These are phyloP conservation scores for Agaricus subrufescens DNA, from an alignment of 768 basidiomycete species.

Conservation along the genomic window DNA sequence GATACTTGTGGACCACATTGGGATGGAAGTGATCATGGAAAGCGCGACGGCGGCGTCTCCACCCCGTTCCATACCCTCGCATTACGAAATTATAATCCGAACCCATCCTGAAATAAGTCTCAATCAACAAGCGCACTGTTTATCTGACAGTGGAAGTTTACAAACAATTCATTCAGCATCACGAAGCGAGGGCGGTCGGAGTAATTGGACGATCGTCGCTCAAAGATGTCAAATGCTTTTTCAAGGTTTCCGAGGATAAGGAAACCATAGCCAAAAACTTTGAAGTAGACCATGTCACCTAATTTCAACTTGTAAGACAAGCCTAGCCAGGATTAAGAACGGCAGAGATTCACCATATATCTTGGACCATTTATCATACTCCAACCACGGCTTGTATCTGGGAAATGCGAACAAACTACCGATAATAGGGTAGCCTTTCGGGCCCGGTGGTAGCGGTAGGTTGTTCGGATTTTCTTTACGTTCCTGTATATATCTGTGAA, in stretches of 20 bases:
- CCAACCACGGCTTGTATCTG: not conserved
- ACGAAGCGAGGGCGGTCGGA: not conserved
- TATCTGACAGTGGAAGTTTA: not conserved
- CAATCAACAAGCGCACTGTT: not conserved
- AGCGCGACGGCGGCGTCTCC: slow-evolving; percentile 6
- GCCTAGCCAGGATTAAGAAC: too few species aligned
- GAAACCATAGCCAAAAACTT: slow-evolving; percentile 10
- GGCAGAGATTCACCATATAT: not conserved
- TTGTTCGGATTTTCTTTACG: not conserved
- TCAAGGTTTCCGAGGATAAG: slow-evolving; percentile 4
- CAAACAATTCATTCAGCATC: slow-evolving; percentile 7
- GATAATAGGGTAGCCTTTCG: slow-evolving; percentile 5
- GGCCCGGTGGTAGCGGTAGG: slow-evolving; percentile 5
- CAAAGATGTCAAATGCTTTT: slow-evolving; percentile 1
- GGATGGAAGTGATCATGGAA: slow-evolving; percentile 12
- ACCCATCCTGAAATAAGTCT: slow-evolving; percentile 3
- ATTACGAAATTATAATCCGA: slow-evolving; percentile 2
- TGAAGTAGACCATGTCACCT: slow-evolving; percentile 14
- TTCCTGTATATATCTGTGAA: not conserved
- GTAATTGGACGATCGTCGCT: not conserved
- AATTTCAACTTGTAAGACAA: too few species aligned
- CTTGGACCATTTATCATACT: slow-evolving; percentile 11
- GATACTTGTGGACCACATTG: slow-evolving; percentile 2
- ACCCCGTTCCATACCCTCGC: slow-evolving; percentile 2
- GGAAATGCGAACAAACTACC: slow-evolving; percentile 7